Percentiles rank a stretch among this genome's conserved stretches.
These are phyloP conservation scores for Calonectria pseudoturangicola DNA, from an alignment of 2,329 filamentous ascomycete genomes.

Conservation along the genomic window DNA sequence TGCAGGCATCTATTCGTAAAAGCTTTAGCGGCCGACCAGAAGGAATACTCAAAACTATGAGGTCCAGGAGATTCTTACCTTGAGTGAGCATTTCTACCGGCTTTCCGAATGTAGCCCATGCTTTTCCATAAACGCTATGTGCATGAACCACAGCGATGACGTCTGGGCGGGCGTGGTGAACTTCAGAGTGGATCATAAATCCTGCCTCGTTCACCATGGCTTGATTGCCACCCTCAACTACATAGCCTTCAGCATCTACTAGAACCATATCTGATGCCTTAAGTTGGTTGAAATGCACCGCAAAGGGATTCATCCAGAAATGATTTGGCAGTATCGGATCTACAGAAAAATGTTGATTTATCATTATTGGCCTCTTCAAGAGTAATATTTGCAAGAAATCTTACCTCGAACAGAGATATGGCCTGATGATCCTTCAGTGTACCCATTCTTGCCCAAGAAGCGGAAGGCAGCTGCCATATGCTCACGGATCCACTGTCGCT, in stretches of 20 bases:
- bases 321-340: neutral
- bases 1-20: neutral
- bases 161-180: constrained; percentile 27
- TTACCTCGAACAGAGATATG: constrained; percentile 6
- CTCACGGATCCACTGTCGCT: constrained; percentile 10
- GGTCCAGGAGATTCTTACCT: neutral
- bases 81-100: constrained; percentile 5
- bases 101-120: constrained; percentile 19
- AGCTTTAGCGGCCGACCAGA: no score
- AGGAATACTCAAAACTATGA: no score
- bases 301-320: neutral
- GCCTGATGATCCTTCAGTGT: neutral
- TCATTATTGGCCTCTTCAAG: neutral
- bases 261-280: constrained; percentile 29
- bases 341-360: neutral
- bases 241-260: constrained; percentile 35
- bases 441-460: constrained; percentile 3
- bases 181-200: constrained; percentile 25
- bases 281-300: neutral
- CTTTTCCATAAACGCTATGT: constrained; percentile 20
- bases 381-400: neutral
- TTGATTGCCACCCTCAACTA: constrained; percentile 14
- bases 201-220: constrained; percentile 25
- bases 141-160: constrained; percentile 22
- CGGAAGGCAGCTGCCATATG: constrained; percentile 5